A percentile compares a stretch with the other conserved stretches of the same genome.
Evolutionary conservation across 75 land plant species (phyloP).

Genomic region (Sequoiadendron giganteum): DNA sequence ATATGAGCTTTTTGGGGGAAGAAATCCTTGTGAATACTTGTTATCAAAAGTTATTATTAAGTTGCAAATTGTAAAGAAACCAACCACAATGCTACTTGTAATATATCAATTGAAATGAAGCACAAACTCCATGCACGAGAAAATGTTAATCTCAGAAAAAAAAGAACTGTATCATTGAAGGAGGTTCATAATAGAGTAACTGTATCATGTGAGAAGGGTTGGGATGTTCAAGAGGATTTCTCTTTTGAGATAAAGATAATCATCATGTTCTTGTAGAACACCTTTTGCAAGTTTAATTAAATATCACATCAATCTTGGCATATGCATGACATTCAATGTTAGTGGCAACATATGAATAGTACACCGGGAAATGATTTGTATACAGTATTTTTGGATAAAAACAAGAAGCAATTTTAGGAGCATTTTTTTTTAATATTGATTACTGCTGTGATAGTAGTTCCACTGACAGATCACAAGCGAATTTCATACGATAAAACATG

Average conservation of each 20-base stretch:
- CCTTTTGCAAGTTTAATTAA: neutral
- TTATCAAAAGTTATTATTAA: neutral
- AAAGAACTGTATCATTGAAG: neutral
- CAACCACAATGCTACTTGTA: neutral
- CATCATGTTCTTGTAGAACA: neutral
- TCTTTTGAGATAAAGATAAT: neutral
- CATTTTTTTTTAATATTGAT: neutral
- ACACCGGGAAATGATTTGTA: neutral
- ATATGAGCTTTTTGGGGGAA: neutral
- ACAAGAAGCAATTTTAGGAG: neutral
- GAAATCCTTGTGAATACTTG: neutral
- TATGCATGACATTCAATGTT: neutral
- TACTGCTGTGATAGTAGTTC: neutral
- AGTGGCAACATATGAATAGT: neutral
- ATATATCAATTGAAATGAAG: neutral
- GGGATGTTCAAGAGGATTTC: neutral
- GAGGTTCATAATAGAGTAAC: too few relatives aligned
- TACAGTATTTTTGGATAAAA: neutral
- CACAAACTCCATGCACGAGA: neutral
- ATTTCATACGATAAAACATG: neutral
- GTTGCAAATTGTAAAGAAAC: neutral
- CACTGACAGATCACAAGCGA: neutral
- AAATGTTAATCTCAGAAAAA: neutral
- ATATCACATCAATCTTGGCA: neutral
- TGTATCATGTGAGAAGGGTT: too few relatives aligned